A percentile compares a stretch with the other conserved stretches of the same genome.
phyloP scores from a whole-genome alignment of 805 yeast genomes.

The Kluyveromyces dobzhanskii region DNA sequence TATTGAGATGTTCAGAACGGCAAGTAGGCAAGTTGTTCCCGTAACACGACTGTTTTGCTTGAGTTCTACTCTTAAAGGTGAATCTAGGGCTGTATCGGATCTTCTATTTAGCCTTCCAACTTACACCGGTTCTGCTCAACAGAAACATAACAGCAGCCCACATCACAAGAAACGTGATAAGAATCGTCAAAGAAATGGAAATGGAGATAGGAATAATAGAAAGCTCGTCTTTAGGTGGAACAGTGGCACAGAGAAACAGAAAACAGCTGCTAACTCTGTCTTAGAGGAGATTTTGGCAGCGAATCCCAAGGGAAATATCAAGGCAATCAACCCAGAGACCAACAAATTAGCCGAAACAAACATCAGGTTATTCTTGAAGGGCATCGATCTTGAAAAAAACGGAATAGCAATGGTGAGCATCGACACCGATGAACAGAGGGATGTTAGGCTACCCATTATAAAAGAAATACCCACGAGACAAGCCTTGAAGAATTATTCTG shows the following conservation, averaged over 20 bases:
- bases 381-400: conserved; percentile 17
- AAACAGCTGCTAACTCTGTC: conserved; percentile 20
- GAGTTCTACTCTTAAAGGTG: too few relatives aligned
- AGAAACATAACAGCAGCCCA: neutral
- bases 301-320: conserved; percentile 20
- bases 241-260: conserved; percentile 26
- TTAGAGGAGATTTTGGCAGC: conserved; percentile 15
- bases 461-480: conserved; percentile 19
- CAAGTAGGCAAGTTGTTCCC: too few relatives aligned
- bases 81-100: neutral
- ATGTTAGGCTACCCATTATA: conserved; percentile 18
- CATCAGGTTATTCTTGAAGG: conserved; percentile 19
- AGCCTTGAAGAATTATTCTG: conserved; percentile 23
- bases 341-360: conserved; percentile 14
- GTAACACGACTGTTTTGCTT: too few relatives aligned
- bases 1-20: too few relatives aligned
- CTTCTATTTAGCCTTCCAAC: neutral
- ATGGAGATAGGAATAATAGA: neutral
- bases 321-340: conserved; percentile 15
- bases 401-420: conserved; percentile 22
- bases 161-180: neutral
- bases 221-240: conserved; percentile 18
- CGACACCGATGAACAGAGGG: conserved; percentile 6
- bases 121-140: neutral
- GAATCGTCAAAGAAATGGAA: neutral